A percentile compares a stretch with the other conserved stretches of the same genome.
phyloP scores from a whole-genome alignment of 1,284 basidiomycete genomes.

The Sporisorium reilianum region DNA sequence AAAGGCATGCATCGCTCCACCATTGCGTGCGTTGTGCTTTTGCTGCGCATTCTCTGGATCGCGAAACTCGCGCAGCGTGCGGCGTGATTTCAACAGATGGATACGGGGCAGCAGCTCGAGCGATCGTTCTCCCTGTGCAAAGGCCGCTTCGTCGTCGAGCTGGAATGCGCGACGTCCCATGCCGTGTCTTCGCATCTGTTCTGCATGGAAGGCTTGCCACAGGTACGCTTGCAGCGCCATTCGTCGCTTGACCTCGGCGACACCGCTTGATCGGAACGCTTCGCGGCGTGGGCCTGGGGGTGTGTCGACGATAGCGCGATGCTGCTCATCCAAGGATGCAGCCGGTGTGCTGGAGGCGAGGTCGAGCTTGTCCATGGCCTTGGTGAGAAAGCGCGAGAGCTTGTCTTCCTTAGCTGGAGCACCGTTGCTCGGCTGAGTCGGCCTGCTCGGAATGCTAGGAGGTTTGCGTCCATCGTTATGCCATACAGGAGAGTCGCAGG shows the following conservation, averaged over 20 bases:
- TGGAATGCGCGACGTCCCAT: conserved; percentile 50
- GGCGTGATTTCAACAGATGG: conserved; percentile 41
- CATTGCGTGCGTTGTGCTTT: conserved; percentile 35
- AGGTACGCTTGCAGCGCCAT: conserved; percentile 53
- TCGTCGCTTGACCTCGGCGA: conserved; percentile 43
- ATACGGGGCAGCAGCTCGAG: conserved; percentile 38
- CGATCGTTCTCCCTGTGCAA: neutral
- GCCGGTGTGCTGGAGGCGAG: neutral
- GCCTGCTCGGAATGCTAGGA: conserved; percentile 8
- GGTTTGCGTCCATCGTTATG: conserved; percentile 16
- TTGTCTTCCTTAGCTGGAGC: conserved; percentile 8
- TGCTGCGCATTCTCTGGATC: conserved; percentile 56
- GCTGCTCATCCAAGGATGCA: conserved; percentile 6
- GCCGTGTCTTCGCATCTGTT: conserved; percentile 55
- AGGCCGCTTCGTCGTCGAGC: conserved; percentile 38
- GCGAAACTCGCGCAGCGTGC: conserved; percentile 42
- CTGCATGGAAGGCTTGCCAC: conserved; percentile 57
- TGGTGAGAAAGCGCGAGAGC: conserved; percentile 24
- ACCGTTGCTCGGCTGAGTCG: neutral
- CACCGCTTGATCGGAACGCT: conserved; percentile 20
- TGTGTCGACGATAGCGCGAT: conserved; percentile 35
- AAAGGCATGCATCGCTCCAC: conserved; percentile 51
- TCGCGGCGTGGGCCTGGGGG: conserved; percentile 31
- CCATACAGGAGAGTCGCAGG: conserved; percentile 44
- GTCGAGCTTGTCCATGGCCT: conserved; percentile 31